Base-by-base conservation (phyloP, 192 early-diverging fungal genomes). In the Chytriomyces sp. region DNA sequence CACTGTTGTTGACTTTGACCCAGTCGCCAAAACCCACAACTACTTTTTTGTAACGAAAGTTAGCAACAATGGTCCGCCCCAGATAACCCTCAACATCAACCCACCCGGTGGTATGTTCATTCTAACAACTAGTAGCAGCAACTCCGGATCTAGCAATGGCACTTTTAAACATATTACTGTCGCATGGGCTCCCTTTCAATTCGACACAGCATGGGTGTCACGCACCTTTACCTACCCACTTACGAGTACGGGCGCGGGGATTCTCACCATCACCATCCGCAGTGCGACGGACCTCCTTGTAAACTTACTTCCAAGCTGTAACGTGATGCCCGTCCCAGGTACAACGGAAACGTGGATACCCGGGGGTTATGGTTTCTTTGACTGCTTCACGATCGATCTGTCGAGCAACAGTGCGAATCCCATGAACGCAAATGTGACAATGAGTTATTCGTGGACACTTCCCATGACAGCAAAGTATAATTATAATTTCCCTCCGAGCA, bases 331-430 rank as follows among this genome's bases (percentile, higher is more conserved):
- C 14, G 44, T 49, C 1, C 44, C 44, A 22, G n/a, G n/a, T n/a
- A n/a, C n/a, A n/a, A n/a, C n/a, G n/a, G n/a, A n/a, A n/a, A n/a
- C 33, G 8, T 68, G 65, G 65, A 33, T 68, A 28, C 65, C 65
- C 17, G 68, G 68, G 7, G 68, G 68, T 14, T 39, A 37, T 38
- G 68, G 55, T 4, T 52, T 52, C 41, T 70, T 70, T 57, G 68
- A 70, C 38, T 70, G 68, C 31, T 70, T 70, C 44, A 70, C 54
- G 19, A 25, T 70, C 8, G 12, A 54, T 17, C 19, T 26, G 2
- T 31, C 39, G 39, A 70, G 28, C n/a, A 1, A 8, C 5, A 70
- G 68, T 40, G 36, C 56, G 12, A 14, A 54, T 5, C 22, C 56
- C 25, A 12, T 57, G 31, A 17, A 8, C 7, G 36, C 36, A 39